These are phyloP conservation scores for Centrapalus pauciflorus DNA, from an alignment of 129 eudicot species.

Conservation along the genomic window DNA sequence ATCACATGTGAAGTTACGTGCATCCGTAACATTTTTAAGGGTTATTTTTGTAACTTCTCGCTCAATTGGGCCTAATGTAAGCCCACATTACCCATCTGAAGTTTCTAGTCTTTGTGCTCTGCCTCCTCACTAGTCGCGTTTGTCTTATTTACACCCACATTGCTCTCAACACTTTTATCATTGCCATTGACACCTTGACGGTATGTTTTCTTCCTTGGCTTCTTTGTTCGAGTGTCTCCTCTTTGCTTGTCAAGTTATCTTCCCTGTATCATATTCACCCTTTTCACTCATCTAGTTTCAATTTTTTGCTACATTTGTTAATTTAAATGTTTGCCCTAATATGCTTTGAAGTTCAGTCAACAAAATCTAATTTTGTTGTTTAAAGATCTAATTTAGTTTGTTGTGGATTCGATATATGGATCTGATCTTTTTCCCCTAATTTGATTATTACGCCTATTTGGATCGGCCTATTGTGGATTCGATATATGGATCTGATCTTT, in stretches of 20 bases:
- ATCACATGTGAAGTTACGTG: slow-evolving; percentile 4
- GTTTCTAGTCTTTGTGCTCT: slow-evolving; percentile 3
- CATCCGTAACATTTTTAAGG: background rate
- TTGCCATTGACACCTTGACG: slow-evolving; percentile 17
- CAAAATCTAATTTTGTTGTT: background rate
- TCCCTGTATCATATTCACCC: background rate
- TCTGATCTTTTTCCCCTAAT: background rate
- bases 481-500: background rate
- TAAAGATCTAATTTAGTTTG: background rate
- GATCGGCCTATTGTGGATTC: background rate
- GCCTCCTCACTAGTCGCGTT: background rate
- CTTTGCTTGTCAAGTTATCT: background rate
- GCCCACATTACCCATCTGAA: background rate
- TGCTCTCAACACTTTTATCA: slow-evolving; percentile 1
- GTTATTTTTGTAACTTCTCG: slow-evolving; percentile 2
- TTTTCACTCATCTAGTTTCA: background rate
- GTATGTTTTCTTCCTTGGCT: background rate
- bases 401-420: background rate
- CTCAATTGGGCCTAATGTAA: background rate
- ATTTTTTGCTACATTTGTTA: no score
- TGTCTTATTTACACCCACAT: background rate
- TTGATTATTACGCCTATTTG: background rate
- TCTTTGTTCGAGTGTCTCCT: background rate
- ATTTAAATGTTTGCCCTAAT: background rate
- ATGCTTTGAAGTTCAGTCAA: background rate